Base-by-base conservation (phyloP, 2,329 filamentous ascomycete genomes). In the Penicillium paneum region DNA sequence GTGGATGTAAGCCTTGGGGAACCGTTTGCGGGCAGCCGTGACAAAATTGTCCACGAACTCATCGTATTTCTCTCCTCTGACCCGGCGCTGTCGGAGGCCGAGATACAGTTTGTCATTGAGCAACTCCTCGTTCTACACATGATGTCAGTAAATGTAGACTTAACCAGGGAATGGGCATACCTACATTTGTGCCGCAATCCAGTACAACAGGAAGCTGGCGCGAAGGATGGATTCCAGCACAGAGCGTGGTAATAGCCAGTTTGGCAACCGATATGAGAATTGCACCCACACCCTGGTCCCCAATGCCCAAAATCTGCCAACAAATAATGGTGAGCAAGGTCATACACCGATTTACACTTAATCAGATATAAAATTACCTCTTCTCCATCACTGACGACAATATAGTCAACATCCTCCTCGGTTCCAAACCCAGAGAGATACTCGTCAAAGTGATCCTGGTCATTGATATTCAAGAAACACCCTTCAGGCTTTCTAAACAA, bases 211-310 rank as follows among this genome's bases (percentile, higher is more conserved):
- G 89, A 0, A 96, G 76, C 5, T 88, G 89, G 24, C 90, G 79
- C 38, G 86, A 85, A 0, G 90, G 90, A 67, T 95, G 89, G 7
- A 96, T 83, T 8, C 91, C 91, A n/a, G 89, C 91, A 69, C 91
- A 96, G 0, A 94, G 76, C 0, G 91, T 95, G 26, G 90, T 91
- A 39, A 96, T 79, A 10, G 87, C 87, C 28, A 96, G 77, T 68
- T 96, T 96, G 7, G 91, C 91, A 1, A 90, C 81, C 2, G 88
- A 91, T 55, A 96, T 96, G 36, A 95, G 78, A 48, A 96, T 88
- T 2, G 87, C 90, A 5, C 91, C 91, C 1, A 90, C 87, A 1
- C 91, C 91, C 73, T 96, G 91, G 66, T 96, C 91, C 1, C 91
- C 91, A 55, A 96, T 95, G 1, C 91, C 91, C 0, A 96, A 79